Evolutionary conservation across 1,284 basidiomycete species (phyloP).

Genomic region (Trametes pubescens): DNA sequence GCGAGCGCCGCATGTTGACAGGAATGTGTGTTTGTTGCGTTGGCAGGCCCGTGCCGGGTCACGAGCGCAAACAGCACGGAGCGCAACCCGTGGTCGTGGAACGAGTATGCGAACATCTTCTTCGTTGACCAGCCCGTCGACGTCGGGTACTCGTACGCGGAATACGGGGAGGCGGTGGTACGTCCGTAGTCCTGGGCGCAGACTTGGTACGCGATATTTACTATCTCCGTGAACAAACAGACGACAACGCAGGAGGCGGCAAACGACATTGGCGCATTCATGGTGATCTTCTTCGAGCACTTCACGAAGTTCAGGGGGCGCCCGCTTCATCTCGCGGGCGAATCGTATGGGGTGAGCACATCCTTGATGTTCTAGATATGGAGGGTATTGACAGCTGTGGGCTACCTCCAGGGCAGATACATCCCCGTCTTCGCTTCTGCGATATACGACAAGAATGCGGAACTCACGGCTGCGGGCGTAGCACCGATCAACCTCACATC

Average conservation of each 20-base stretch:
- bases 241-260: conserved; percentile 73
- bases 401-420: conserved; percentile 71
- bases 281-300: conserved; percentile 78
- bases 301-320: conserved; percentile 73
- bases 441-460: conserved; percentile 80
- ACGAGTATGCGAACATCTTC: conserved; percentile 72
- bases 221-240: conserved; percentile 38
- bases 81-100: conserved; percentile 72
- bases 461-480: conserved; percentile 62
- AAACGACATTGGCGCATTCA: conserved; percentile 73
- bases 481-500: conserved; percentile 82
- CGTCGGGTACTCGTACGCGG: conserved; percentile 76
- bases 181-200: background rate
- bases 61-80: conserved; percentile 57
- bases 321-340: conserved; percentile 78
- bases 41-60: conserved; percentile 49
- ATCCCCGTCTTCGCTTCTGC: conserved; percentile 83
- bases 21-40: conserved; percentile 27
- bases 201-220: no score
- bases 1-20: conserved; percentile 48
- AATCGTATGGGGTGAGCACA: conserved; percentile 57
- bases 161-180: conserved; percentile 70
- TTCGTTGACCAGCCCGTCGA: conserved; percentile 74
- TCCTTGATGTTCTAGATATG: background rate
- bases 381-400: background rate